Evolutionary conservation across 352 stramenopile species (phyloP).

Genomic region (Pythium oligandrum): DNA sequence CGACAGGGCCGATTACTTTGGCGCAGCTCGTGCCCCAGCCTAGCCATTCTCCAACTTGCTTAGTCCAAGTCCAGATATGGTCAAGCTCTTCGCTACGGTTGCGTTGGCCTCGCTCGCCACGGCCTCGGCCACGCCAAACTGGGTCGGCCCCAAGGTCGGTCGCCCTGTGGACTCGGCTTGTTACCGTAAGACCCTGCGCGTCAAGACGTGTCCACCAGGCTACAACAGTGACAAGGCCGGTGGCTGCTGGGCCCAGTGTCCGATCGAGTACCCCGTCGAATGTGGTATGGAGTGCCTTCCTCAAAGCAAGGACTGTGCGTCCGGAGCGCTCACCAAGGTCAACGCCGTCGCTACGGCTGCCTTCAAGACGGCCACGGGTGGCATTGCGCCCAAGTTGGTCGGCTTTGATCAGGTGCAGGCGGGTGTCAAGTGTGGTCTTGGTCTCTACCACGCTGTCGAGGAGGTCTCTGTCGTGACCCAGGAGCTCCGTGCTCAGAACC

Average conservation of each 20-base stretch:
- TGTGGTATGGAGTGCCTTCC: slow-evolving; percentile 34
- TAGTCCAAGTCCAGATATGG: too few relatives aligned
- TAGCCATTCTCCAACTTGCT: too few relatives aligned
- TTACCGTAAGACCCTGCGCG: slow-evolving; percentile 20
- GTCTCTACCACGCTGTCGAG: slow-evolving; percentile 40
- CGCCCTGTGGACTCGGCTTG: slow-evolving; percentile 13
- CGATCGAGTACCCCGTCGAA: slow-evolving; percentile 28
- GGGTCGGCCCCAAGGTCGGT: slow-evolving; percentile 17
- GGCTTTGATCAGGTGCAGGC: slow-evolving; percentile 31
- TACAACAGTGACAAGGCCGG: slow-evolving; percentile 8
- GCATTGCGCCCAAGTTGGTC: slow-evolving; percentile 45
- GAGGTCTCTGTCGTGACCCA: slow-evolving; percentile 22
- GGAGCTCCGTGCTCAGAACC: slow-evolving; percentile 2
- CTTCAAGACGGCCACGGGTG: slow-evolving; percentile 44
- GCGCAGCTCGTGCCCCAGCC: too few relatives aligned
- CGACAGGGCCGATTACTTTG: too few relatives aligned
- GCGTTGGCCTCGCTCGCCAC: background rate
- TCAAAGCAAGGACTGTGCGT: slow-evolving; percentile 31
- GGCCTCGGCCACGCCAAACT: slow-evolving; percentile 1
- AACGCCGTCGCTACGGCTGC: background rate
- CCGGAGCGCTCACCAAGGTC: slow-evolving; percentile 9
- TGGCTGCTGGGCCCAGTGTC: slow-evolving; percentile 12
- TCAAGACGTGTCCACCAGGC: slow-evolving; percentile 12
- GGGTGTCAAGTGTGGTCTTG: slow-evolving; percentile 39
- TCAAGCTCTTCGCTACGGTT: too few relatives aligned